Evolutionary conservation across 768 basidiomycete species (phyloP).

Genomic region (Phlebiopsis flavidoalba): DNA sequence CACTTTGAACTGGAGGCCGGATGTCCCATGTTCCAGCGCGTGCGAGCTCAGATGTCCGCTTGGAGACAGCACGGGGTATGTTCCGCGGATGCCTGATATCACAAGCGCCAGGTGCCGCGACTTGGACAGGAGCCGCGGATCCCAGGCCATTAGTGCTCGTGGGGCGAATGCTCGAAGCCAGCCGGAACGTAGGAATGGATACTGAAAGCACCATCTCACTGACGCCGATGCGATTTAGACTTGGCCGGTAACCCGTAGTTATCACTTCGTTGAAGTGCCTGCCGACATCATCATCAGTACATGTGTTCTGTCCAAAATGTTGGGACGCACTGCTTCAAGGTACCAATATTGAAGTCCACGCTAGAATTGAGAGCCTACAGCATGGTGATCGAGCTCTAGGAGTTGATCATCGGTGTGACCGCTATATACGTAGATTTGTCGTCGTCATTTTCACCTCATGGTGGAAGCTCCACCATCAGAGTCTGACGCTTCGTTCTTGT

Average conservation of each 20-base stretch:
- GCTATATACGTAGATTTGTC: slow-evolving; percentile 29
- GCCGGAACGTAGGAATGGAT: slow-evolving; percentile 48
- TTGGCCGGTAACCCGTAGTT: slow-evolving; percentile 52
- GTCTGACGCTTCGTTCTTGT: neutral
- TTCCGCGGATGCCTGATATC: slow-evolving; percentile 47
- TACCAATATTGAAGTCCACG: slow-evolving; percentile 8
- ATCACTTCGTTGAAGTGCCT: slow-evolving; percentile 62
- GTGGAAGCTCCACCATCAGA: neutral
- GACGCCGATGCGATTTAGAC: slow-evolving; percentile 45
- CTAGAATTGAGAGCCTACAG: neutral
- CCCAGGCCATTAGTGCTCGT: slow-evolving; percentile 72
- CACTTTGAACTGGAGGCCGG: slow-evolving; percentile 48
- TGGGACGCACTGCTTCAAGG: slow-evolving; percentile 17
- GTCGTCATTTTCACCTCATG: slow-evolving; percentile 28
- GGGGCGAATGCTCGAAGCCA: slow-evolving; percentile 52
- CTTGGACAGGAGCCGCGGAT: slow-evolving; percentile 52
- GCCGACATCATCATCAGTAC: neutral
- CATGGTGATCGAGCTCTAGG: neutral
- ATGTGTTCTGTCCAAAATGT: neutral
- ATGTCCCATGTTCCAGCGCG: slow-evolving; percentile 30
- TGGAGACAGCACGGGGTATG: slow-evolving; percentile 46
- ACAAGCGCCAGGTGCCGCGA: slow-evolving; percentile 60
- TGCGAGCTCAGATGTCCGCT: slow-evolving; percentile 27
- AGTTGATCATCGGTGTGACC: slow-evolving; percentile 33
- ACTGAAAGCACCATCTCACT: slow-evolving; percentile 52